Base-by-base conservation (phyloP, 2,329 filamentous ascomycete species). In the Ophiobolus disseminans region DNA sequence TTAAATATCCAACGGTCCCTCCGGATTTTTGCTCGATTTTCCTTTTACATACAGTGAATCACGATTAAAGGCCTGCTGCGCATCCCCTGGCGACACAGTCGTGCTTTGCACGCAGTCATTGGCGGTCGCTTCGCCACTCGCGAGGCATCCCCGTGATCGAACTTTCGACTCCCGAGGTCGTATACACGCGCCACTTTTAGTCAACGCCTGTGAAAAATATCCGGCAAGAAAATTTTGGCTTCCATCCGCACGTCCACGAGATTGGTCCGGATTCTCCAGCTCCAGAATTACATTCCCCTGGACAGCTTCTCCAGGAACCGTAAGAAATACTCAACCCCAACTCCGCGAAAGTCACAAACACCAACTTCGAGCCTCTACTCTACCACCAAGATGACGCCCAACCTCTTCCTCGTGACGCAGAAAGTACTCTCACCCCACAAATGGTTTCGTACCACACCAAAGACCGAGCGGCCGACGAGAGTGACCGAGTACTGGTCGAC, bases 351-450 rank as follows among this genome's bases (percentile, higher is more conserved):
- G n/a, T n/a, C n/a, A n/a, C n/a, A n/a, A n/a, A n/a, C n/a, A 32
- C 11, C 7, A 47, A 25, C 20, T 34, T 11, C 9, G 28, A n/a
- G n/a, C n/a, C 26, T 2, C 11, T 40, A 14, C 23, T 25, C 34
- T 17, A 42, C 40, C n/a, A 23, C 57, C 45, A 39, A 31, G 50
- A 81, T 81, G 78, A 75, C 78, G 32, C 78, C 78, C 53, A 81
- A 81, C 59, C 74, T 80, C 39, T 78, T 79, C 45, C 60, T 80
- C 61, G 78, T 76, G 40, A 72, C 77, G n/a, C 77, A 78, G 45
- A 75, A 72, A 41, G 65, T 77, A 35, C 77, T 79, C 63, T 76
- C 74, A 44, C 78, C 78, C 5, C 66, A 72, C 50, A 78, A 79
- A 69, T 80, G 78, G 78, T 80, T 80, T 57, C 54, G 55, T 41